phyloP scores from a whole-genome alignment of 495 filamentous ascomycete genomes.

The Staphylotrichum tortipilum region DNA sequence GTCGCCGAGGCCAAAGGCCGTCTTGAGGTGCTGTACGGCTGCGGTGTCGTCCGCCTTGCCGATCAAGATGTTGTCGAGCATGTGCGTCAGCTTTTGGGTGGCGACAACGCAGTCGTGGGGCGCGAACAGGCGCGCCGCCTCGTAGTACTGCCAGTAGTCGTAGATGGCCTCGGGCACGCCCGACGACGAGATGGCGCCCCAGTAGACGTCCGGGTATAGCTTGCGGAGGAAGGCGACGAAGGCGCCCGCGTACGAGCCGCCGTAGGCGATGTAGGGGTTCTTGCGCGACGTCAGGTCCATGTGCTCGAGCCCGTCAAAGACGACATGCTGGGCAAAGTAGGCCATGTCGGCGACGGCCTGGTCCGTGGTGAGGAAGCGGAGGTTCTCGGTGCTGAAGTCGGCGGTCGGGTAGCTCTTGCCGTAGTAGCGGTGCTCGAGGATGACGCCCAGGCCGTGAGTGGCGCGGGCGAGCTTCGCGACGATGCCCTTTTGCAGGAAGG shows the following conservation, averaged over 20 bases:
- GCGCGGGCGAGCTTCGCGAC: slow-evolving; percentile 51
- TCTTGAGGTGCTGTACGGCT: slow-evolving; percentile 45
- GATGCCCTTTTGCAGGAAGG: slow-evolving; percentile 63
- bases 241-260: slow-evolving; percentile 66
- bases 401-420: slow-evolving; percentile 51
- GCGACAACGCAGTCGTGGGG: slow-evolving; percentile 44
- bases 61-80: slow-evolving; percentile 60
- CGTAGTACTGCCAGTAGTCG: slow-evolving; percentile 65
- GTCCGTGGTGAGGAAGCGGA: slow-evolving; percentile 68
- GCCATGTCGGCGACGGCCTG: slow-evolving; percentile 64
- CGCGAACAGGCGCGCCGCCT: slow-evolving; percentile 50
- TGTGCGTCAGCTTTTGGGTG: slow-evolving; percentile 48
- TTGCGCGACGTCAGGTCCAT: slow-evolving; percentile 47
- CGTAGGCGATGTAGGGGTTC: slow-evolving; percentile 61
- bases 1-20: slow-evolving; percentile 48
- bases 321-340: slow-evolving; percentile 60
- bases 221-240: slow-evolving; percentile 63
- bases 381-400: slow-evolving; percentile 52
- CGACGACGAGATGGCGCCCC: slow-evolving; percentile 60
- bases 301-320: slow-evolving; percentile 57
- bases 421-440: slow-evolving; percentile 71
- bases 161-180: slow-evolving; percentile 63
- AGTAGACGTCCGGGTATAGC: slow-evolving; percentile 60
- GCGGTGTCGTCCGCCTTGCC: slow-evolving; percentile 37
- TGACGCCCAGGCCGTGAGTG: slow-evolving; percentile 61